A percentile compares a stretch with the other conserved stretches of the same genome.
Evolutionary conservation across 768 basidiomycete genomes (phyloP).

Genomic region (Tricholomella constricta): DNA sequence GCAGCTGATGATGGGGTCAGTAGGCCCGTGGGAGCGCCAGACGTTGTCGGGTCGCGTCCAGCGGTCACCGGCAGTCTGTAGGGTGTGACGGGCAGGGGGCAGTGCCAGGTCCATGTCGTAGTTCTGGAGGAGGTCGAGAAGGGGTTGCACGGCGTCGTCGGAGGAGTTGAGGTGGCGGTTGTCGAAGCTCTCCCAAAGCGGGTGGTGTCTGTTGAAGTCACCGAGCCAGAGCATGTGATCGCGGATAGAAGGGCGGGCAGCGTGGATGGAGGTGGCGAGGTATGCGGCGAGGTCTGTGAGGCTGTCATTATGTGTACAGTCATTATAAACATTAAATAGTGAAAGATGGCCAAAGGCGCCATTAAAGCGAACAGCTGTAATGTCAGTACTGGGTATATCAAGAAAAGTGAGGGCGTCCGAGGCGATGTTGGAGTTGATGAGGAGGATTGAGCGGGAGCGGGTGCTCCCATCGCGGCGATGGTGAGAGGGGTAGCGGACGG

Average conservation of each 20-base stretch:
- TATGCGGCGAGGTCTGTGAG: neutral
- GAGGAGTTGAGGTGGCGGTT: constrained; percentile 7
- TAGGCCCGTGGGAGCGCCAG: neutral
- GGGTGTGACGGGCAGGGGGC: neutral
- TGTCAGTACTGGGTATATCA: neutral
- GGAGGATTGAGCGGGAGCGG: neutral
- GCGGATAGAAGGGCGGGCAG: rapidly evolving
- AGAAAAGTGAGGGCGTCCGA: neutral
- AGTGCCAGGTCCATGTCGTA: constrained; percentile 2
- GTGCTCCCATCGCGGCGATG: neutral
- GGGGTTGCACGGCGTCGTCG: neutral
- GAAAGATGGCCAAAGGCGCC: neutral
- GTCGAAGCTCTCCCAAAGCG: constrained; percentile 1
- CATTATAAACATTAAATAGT: constrained; percentile 10
- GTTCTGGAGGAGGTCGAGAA: neutral
- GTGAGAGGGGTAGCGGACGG: constrained; percentile 1
- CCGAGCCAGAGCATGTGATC: too few species aligned
- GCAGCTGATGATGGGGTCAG: neutral
- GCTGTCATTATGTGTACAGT: constrained; percentile 5
- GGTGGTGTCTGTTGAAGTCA: constrained; percentile 12
- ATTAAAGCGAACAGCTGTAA: neutral
- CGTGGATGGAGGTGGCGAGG: neutral
- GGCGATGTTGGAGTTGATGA: constrained; percentile 14
- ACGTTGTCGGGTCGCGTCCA: constrained; percentile 5
- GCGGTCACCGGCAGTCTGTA: neutral